A percentile compares a stretch with the other conserved stretches of the same genome.
Evolutionary conservation across 2,329 filamentous ascomycete genomes (phyloP).

Genomic region (Monosporascus sp.): DNA sequence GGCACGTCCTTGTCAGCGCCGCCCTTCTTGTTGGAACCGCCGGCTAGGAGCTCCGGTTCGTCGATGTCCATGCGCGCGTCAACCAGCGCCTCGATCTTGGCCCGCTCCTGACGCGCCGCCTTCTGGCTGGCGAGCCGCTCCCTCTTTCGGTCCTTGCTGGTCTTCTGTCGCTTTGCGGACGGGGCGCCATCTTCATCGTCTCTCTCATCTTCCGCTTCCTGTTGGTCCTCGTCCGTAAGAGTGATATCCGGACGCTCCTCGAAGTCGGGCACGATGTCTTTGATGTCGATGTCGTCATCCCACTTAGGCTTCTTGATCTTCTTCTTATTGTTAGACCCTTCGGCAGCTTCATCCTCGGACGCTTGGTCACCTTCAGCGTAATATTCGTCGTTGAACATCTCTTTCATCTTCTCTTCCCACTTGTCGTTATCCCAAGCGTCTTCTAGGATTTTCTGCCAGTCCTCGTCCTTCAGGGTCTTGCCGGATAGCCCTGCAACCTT

Average conservation of each 20-base stretch:
- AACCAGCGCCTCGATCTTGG: slow-evolving; percentile 79
- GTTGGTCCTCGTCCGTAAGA: slow-evolving; percentile 49
- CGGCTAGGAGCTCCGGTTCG: slow-evolving; percentile 51
- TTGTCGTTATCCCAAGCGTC: slow-evolving; percentile 82
- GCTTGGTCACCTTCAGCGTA: slow-evolving; percentile 68
- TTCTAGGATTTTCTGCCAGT: slow-evolving; percentile 81
- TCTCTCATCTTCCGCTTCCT: slow-evolving; percentile 31
- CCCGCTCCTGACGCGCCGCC: slow-evolving; percentile 71
- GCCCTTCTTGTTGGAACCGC: slow-evolving; percentile 13
- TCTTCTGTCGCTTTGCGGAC: slow-evolving; percentile 53
- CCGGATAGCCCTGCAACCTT: slow-evolving; percentile 76
- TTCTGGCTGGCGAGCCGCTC: slow-evolving; percentile 57
- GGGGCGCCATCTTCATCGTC: slow-evolving; percentile 36
- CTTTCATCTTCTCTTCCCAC: slow-evolving; percentile 89
- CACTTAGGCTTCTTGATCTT: slow-evolving; percentile 78
- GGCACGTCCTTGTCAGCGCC: not conserved
- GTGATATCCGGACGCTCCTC: slow-evolving; percentile 50
- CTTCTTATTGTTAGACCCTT: slow-evolving; percentile 53
- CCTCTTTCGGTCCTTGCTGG: slow-evolving; percentile 54
- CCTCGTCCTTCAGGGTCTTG: slow-evolving; percentile 62
- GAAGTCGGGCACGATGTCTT: slow-evolving; percentile 83
- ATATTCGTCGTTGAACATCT: slow-evolving; percentile 84
- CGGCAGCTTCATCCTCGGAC: slow-evolving; percentile 47
- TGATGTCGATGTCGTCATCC: slow-evolving; percentile 98
- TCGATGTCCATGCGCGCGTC: slow-evolving; percentile 75